A percentile compares a stretch with the other conserved stretches of the same genome.
These are phyloP conservation scores for Cladosporium cucumerinum DNA, from an alignment of 2,329 filamentous ascomycete species.

Conservation along the genomic window DNA sequence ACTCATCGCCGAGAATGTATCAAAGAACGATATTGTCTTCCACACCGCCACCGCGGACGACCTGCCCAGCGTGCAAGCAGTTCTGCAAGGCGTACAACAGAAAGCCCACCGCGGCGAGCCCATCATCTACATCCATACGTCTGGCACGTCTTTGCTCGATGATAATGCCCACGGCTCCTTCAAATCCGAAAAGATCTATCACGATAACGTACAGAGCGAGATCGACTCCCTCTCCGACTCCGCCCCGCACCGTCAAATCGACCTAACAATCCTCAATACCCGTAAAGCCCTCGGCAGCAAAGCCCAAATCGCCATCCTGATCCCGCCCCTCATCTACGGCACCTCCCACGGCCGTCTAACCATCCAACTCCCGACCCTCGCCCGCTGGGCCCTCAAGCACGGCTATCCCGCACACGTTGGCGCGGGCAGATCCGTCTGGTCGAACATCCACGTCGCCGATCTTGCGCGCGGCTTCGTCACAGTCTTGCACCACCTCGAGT, in stretches of 20 bases:
- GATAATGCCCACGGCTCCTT: constrained; percentile 37
- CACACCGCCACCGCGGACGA: constrained; percentile 52
- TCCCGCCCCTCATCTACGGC: constrained; percentile 49
- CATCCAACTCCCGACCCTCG: constrained; percentile 49
- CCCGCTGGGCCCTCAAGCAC: constrained; percentile 48
- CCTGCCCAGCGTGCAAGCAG: constrained; percentile 43
- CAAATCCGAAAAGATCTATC: constrained; percentile 41
- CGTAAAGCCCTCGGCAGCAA: constrained; percentile 37
- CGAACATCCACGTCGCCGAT: constrained; percentile 48
- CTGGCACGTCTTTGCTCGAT: constrained; percentile 42
- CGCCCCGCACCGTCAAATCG: constrained; percentile 46
- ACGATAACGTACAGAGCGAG: constrained; percentile 40
- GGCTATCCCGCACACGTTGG: constrained; percentile 47
- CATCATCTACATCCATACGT: constrained; percentile 51
- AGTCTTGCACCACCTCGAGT: constrained; percentile 47
- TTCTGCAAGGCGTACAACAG: constrained; percentile 45
- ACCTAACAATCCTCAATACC: constrained; percentile 43
- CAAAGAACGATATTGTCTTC: constrained; percentile 43
- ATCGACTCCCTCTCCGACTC: constrained; percentile 43
- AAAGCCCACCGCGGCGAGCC: constrained; percentile 33
- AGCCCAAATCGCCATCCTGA: constrained; percentile 48
- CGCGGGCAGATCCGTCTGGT: constrained; percentile 41
- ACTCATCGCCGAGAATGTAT: constrained; percentile 39
- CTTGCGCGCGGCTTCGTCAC: constrained; percentile 46
- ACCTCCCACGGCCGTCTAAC: constrained; percentile 39